These are phyloP conservation scores for Neurospora crassa DNA, from an alignment of 2,329 filamentous ascomycete species.

Conservation along the genomic window DNA sequence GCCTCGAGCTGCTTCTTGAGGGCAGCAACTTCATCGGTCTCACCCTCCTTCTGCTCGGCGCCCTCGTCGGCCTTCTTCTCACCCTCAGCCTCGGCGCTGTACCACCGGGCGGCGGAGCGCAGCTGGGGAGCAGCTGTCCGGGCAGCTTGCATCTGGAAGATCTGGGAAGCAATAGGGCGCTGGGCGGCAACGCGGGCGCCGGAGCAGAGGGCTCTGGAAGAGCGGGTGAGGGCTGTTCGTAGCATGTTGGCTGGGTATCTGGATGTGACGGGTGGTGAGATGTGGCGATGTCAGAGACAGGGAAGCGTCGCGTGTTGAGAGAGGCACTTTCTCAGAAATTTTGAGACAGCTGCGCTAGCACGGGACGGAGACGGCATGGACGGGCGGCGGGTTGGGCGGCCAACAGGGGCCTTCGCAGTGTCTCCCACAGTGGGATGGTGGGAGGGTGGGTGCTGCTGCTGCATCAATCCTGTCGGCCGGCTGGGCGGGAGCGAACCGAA, in stretches of 20 bases:
- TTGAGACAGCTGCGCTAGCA: conserved; percentile 11
- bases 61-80: conserved; percentile 18
- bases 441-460: neutral
- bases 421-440: neutral
- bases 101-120: conserved; percentile 31
- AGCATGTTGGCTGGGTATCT: conserved; percentile 28
- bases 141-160: conserved; percentile 25
- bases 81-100: conserved; percentile 36
- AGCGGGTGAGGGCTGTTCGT: conserved; percentile 33
- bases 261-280: neutral
- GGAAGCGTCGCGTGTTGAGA: conserved; percentile 2
- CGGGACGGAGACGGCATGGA: neutral
- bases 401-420: neutral
- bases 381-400: neutral
- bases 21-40: conserved; percentile 28
- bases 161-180: conserved; percentile 28
- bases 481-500: neutral
- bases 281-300: neutral
- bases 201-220: conserved; percentile 35
- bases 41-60: conserved; percentile 19
- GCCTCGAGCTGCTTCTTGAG: conserved; percentile 43
- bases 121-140: conserved; percentile 26
- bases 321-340: conserved; percentile 6
- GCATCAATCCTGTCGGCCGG: neutral
- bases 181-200: conserved; percentile 26